phyloP scores from a whole-genome alignment of 495 filamentous ascomycete genomes.

The Hypoxylon fuscum region DNA sequence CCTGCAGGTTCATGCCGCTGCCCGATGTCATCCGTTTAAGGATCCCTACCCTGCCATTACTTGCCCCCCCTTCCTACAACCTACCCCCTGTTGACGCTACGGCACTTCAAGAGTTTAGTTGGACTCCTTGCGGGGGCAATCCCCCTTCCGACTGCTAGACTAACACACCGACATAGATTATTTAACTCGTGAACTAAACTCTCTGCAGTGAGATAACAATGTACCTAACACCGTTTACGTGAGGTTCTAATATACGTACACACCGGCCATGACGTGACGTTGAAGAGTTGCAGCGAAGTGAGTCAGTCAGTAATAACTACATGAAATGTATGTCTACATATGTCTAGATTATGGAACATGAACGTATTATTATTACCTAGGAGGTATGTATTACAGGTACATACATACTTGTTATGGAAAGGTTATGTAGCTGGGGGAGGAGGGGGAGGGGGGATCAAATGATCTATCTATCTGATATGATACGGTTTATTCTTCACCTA shows the following conservation, averaged over 20 bases:
- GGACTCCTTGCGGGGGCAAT: constrained; percentile 30
- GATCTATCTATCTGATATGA: constrained; percentile 28
- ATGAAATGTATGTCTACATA: background rate
- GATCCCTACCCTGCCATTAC: background rate
- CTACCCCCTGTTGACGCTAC: constrained; percentile 26
- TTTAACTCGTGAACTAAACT: constrained; percentile 11
- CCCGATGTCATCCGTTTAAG: constrained; percentile 11
- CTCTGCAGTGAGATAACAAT: too few relatives aligned
- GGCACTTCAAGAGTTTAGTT: constrained; percentile 42
- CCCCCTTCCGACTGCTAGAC: background rate
- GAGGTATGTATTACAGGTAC: background rate
- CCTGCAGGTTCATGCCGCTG: constrained; percentile 30
- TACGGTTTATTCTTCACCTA: constrained; percentile 10
- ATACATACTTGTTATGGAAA: background rate
- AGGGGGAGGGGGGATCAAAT: constrained; percentile 15
- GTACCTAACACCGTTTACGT: too few relatives aligned
- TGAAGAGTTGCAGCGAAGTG: constrained; percentile 29
- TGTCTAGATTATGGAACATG: background rate
- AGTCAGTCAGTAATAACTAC: constrained; percentile 13
- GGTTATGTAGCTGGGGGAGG: constrained; percentile 21
- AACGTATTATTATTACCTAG: background rate
- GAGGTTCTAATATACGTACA: too few relatives aligned
- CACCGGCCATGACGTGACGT: constrained; percentile 26
- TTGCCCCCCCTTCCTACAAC: background rate
- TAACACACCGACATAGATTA: background rate